Conservation (phyloP, 176 grass and related monocot species). For the Eleusine coracana region DNA sequence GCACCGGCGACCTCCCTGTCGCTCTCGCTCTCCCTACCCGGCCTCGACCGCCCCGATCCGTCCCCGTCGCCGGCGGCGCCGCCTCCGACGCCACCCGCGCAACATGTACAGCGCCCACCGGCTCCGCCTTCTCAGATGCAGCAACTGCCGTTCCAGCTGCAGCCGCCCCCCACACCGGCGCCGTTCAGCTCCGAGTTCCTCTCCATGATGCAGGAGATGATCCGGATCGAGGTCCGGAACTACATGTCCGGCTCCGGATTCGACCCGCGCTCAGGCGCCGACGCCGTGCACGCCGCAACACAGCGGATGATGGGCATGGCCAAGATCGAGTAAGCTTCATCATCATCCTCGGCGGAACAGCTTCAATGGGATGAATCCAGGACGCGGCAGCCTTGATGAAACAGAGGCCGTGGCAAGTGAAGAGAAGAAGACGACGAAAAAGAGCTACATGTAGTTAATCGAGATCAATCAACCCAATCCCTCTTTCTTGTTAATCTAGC, state of each 20-base stretch:
- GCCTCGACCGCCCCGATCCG: slow-evolving; percentile 33
- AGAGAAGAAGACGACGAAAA: not conserved
- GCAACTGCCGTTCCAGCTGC: slow-evolving; percentile 11
- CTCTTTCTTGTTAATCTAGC: not conserved
- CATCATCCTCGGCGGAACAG: not conserved
- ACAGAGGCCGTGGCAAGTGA: slow-evolving; percentile 15
- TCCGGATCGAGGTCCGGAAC: slow-evolving; percentile 84
- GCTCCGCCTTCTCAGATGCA: slow-evolving; percentile 29
- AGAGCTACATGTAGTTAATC: not conserved
- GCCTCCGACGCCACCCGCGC: not conserved
- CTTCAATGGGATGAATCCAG: not conserved
- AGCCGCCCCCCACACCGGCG: not conserved
- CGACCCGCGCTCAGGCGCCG: slow-evolving; percentile 23
- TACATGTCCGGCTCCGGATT: slow-evolving; percentile 67
- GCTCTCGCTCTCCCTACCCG: slow-evolving; percentile 77
- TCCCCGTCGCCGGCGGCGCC: not conserved
- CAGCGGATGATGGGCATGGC: slow-evolving; percentile 69
- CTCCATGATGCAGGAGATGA: slow-evolving; percentile 89
- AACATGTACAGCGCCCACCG: not conserved
- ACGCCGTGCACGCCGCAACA: slow-evolving; percentile 45
- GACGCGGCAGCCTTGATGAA: not conserved
- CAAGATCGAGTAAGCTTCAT: slow-evolving; percentile 68
- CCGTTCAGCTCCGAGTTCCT: slow-evolving; percentile 62
- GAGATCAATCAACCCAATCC: not conserved
- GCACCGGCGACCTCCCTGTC: slow-evolving; percentile 59